Evolutionary conservation across 345 rosid species (phyloP).

Genomic region (Arabidopsis suecica): DNA sequence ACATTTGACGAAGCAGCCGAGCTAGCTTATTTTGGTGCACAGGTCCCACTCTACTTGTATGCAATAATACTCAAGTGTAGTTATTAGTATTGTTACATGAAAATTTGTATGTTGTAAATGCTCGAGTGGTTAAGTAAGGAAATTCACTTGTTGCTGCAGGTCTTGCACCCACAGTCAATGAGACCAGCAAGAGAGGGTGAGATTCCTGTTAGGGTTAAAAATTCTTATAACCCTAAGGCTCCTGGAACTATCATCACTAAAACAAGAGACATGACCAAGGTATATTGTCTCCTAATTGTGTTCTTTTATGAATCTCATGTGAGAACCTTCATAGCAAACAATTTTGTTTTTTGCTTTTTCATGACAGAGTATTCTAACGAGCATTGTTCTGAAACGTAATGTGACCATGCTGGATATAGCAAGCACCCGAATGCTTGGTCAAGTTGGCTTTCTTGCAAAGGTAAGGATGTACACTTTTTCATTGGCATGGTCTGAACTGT

Average conservation of each 20-base stretch:
- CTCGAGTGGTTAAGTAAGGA: conserved; percentile 1
- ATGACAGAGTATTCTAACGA: conserved; percentile 88
- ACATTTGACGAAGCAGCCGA: conserved; percentile 99
- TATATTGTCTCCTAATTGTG: conserved; percentile 41
- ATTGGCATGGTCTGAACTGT: conserved; percentile 11
- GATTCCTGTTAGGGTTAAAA: conserved; percentile 98
- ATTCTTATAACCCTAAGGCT: conserved; percentile 94
- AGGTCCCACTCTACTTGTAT: conserved; percentile 55
- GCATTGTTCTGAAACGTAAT: conserved; percentile 96
- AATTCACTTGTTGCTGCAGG: conserved; percentile 52
- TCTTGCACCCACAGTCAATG: conserved; percentile 98
- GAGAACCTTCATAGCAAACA: conserved; percentile 10
- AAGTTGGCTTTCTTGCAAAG: conserved; percentile 97
- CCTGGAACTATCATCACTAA: conserved; percentile 96
- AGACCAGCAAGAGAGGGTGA: conserved; percentile 98
- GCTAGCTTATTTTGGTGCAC: conserved; percentile 99
- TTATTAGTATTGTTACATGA: neutral
- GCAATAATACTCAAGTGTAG: conserved; percentile 16
- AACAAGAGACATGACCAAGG: conserved; percentile 93
- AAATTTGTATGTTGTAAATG: conserved; percentile 10
- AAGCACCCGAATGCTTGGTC: conserved; percentile 99
- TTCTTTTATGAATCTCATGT: conserved; percentile 14
- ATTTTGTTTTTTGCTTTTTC: conserved; percentile 32
- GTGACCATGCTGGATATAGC: conserved; percentile 98
- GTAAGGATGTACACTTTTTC: conserved; percentile 43